A percentile compares a stretch with the other conserved stretches of the same genome.
phyloP scores from a whole-genome alignment of 768 basidiomycete genomes.

The Mycena metata region DNA sequence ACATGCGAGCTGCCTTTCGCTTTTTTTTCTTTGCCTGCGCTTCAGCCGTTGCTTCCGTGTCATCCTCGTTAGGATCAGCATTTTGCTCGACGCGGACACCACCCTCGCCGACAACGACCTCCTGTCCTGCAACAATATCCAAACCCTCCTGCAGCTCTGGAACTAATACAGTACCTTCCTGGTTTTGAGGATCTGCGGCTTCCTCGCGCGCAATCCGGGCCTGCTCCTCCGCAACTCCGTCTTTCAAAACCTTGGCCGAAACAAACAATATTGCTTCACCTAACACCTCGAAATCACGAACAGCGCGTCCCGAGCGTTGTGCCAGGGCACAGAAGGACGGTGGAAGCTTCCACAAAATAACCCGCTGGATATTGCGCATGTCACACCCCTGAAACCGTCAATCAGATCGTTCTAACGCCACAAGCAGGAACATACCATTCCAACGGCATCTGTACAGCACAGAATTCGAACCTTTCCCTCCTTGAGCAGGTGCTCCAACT shows the following conservation, averaged over 20 bases:
- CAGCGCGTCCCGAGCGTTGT: conserved; percentile 39
- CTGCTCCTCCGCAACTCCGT: conserved; percentile 14
- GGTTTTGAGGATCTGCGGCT: conserved; percentile 7
- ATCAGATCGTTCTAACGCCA: conserved; percentile 5
- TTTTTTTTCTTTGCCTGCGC: conserved; percentile 19
- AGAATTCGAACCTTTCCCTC: conserved; percentile 37
- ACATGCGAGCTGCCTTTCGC: background rate
- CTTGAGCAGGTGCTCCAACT: conserved; percentile 31
- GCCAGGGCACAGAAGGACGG: conserved; percentile 42
- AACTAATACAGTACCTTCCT: conserved; percentile 13
- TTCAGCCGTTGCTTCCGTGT: background rate
- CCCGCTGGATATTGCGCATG: conserved; percentile 34
- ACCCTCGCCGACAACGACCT: conserved; percentile 15
- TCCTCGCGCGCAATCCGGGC: conserved; percentile 1
- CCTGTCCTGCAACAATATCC: conserved; percentile 19
- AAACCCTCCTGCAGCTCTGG: conserved; percentile 12
- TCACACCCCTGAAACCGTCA: conserved; percentile 28
- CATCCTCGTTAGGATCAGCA: conserved; percentile 3
- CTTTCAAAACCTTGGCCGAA: no score
- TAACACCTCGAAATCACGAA: conserved; percentile 26
- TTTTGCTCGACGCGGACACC: conserved; percentile 17
- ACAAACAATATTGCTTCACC: no score
- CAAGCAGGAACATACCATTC: no score
- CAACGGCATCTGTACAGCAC: conserved; percentile 43
- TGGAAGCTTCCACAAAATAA: conserved; percentile 40